Percentiles rank a stretch among this genome's conserved stretches.
Conservation (phyloP, 768 basidiomycete species). For the Calocera viscosa region DNA sequence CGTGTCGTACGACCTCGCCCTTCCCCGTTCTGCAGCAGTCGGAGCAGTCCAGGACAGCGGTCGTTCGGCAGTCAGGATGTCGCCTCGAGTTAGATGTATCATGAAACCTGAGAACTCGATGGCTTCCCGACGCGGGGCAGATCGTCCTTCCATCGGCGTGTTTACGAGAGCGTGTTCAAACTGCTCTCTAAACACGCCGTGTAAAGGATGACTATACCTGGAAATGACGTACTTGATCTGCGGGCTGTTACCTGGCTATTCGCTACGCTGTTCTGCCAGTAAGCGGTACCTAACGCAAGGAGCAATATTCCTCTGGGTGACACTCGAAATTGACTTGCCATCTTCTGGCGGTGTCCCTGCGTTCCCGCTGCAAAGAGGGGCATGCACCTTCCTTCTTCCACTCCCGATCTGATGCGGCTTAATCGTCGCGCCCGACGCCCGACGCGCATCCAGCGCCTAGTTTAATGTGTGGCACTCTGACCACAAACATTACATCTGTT, state of each 20-base stretch:
- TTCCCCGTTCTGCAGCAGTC: neutral
- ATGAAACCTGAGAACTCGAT: neutral
- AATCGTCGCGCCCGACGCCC: slow-evolving; percentile 4
- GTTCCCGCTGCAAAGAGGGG: neutral
- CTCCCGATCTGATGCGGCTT: slow-evolving; percentile 5
- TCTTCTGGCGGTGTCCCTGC: slow-evolving; percentile 1
- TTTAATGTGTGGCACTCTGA: neutral
- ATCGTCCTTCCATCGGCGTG: neutral
- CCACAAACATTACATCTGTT: neutral
- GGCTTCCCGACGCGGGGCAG: neutral
- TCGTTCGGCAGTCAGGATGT: neutral
- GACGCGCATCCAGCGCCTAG: slow-evolving; percentile 6
- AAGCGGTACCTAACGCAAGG: slow-evolving; percentile 4
- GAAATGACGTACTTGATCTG: neutral
- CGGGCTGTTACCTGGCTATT: neutral
- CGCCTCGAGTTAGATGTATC: neutral
- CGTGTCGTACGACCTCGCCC: neutral
- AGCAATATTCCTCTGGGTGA: neutral
- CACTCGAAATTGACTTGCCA: neutral
- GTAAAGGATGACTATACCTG: neutral
- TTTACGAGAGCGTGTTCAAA: neutral
- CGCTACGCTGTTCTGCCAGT: neutral
- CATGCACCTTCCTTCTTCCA: slow-evolving; percentile 2
- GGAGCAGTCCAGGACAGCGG: neutral
- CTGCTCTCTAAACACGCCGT: neutral